Evolutionary conservation across 1,284 basidiomycete genomes (phyloP).

Genomic region (Golubevia pallescens): DNA sequence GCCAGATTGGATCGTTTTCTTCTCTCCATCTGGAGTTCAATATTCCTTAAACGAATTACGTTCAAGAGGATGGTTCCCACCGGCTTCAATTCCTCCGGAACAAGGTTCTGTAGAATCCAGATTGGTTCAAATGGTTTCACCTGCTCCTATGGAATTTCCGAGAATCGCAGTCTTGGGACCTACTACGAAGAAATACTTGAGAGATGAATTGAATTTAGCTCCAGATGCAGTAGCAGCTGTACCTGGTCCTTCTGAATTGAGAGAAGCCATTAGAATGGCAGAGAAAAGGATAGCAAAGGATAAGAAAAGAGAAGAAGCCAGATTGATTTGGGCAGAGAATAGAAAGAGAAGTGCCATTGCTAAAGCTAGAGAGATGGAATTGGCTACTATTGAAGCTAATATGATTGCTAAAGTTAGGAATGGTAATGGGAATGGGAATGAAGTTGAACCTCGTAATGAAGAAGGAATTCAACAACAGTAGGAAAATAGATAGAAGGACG

Average conservation of each 20-base stretch:
- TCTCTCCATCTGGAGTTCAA: slow-evolving; percentile 56
- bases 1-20: slow-evolving; percentile 61
- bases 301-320: background rate
- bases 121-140: slow-evolving; percentile 7
- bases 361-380: background rate
- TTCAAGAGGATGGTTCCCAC: slow-evolving; percentile 39
- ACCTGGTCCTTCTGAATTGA: slow-evolving; percentile 47
- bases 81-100: slow-evolving; percentile 3
- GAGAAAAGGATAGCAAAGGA: slow-evolving; percentile 21
- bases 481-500: too few relatives aligned
- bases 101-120: slow-evolving; percentile 21
- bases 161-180: slow-evolving; percentile 48
- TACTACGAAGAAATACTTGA: slow-evolving; percentile 45
- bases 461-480: too few relatives aligned
- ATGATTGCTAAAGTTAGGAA: background rate
- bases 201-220: slow-evolving; percentile 33
- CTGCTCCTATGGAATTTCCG: slow-evolving; percentile 17
- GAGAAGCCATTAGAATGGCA: slow-evolving; percentile 43
- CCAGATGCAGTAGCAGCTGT: slow-evolving; percentile 47
- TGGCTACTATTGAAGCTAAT: background rate
- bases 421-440: background rate
- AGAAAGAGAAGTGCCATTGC: background rate
- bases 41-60: slow-evolving; percentile 47
- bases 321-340: slow-evolving; percentile 1
- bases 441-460: too few relatives aligned